Evolutionary conservation across 805 yeast species (phyloP).

Genomic region (Cyberlindnera americana): DNA sequence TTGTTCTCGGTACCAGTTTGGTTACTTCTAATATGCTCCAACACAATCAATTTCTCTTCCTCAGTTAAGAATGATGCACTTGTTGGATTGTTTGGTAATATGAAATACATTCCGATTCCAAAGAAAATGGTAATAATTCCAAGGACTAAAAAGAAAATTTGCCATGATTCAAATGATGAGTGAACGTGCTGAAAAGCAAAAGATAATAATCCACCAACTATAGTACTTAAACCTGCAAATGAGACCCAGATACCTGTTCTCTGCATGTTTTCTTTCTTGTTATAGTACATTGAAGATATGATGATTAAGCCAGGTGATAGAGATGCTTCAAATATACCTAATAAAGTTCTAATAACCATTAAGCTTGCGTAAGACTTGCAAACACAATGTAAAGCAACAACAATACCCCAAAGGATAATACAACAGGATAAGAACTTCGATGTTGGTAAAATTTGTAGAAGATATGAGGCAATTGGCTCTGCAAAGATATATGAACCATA

Average conservation of each 20-base stretch:
- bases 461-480: slow-evolving; percentile 47
- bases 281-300: slow-evolving; percentile 61
- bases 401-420: slow-evolving; percentile 51
- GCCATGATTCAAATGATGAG: slow-evolving; percentile 50
- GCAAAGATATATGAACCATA: slow-evolving; percentile 52
- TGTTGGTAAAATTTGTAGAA: slow-evolving; percentile 50
- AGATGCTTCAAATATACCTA: slow-evolving; percentile 54
- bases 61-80: slow-evolving; percentile 33
- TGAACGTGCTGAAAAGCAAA: slow-evolving; percentile 54
- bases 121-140: slow-evolving; percentile 50
- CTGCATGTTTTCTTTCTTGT: slow-evolving; percentile 46
- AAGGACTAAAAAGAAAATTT: slow-evolving; percentile 53
- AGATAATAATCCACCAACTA: slow-evolving; percentile 43
- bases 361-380: slow-evolving; percentile 49
- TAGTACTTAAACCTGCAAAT: slow-evolving; percentile 50
- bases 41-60: slow-evolving; percentile 38
- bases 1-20: slow-evolving; percentile 48
- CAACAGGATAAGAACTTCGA: slow-evolving; percentile 47
- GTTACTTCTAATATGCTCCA: slow-evolving; percentile 41
- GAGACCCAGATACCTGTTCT: slow-evolving; percentile 56
- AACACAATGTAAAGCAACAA: slow-evolving; percentile 49
- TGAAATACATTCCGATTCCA: slow-evolving; percentile 41
- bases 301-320: slow-evolving; percentile 55
- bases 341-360: slow-evolving; percentile 50
- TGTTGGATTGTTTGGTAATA: slow-evolving; percentile 50